Evolutionary conservation across 139 green algal species (phyloP), one percentile per base, ranked within the genome.

Genomic region (Coccomyxa sp.): DNA sequence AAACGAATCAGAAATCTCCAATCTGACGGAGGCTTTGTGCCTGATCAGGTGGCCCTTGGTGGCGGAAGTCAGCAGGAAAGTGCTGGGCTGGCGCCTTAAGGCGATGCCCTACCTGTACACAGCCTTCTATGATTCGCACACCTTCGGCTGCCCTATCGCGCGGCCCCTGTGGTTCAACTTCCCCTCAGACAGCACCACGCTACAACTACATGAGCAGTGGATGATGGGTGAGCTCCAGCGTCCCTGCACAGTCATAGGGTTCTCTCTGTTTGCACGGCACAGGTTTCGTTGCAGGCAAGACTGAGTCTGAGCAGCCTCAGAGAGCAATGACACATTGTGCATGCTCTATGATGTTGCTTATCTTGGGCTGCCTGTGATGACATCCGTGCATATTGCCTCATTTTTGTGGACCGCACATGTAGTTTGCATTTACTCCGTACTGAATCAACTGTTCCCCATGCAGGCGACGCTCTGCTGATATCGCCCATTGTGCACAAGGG

Each of bases 71-170:
- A 74, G 69, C 34, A 33, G 69, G 24, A 74, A 74, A 27, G 69
- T 74, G 69, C 69, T 74, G 34, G 69, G 35, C 34, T 50, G 33
- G 69, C 69, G 69, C 33, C 18, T 50, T 8, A 16, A 34, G 0
- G 69, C 69, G 9, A 79, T 95, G 54, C 88, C 82, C 8, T 91
- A 88, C 82, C 79, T 95, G 9, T 94, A 95, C 81, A 83, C 82
- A 6, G 34, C 27, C 16, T 71, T 90, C 33, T 84, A 75, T 16
- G 24, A 68, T 27, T 86, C 85, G 0, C 74, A 86, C 75, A 73
- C 37, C 1, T 80, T 39, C 18, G 90, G 91, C n/a, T 82, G 83
- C 6, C 88, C 90, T 0, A 76, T 95, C 31, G 88, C 86, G 31
- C 79, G 88, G 16, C 88, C 91, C 18, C 83, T 96, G n/a, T 92